phyloP scores from a whole-genome alignment of 108 stramenopile genomes.

The Parietichytrium sp. region DNA sequence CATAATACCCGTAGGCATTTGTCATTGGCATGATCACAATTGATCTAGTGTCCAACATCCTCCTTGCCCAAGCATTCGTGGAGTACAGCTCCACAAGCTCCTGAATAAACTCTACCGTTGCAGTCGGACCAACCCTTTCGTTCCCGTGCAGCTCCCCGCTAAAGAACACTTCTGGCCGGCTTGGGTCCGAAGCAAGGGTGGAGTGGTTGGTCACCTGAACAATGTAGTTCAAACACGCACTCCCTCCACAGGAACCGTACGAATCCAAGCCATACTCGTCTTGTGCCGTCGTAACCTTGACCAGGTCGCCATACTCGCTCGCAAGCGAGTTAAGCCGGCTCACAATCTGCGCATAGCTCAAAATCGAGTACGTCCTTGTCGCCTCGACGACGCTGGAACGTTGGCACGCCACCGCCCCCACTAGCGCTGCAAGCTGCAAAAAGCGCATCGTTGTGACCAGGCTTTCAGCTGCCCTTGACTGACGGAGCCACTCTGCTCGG shows the following conservation, averaged over 20 bases:
- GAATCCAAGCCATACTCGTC: slow-evolving; percentile 10
- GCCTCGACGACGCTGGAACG: too few species aligned
- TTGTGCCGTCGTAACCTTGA: background rate
- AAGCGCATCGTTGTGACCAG: too few species aligned
- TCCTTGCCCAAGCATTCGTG: slow-evolving; percentile 69
- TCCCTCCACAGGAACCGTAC: background rate
- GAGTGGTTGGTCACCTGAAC: background rate
- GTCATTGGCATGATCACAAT: slow-evolving; percentile 76
- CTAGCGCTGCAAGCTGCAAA: too few species aligned
- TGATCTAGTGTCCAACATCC: slow-evolving; percentile 72
- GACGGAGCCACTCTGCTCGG: too few species aligned
- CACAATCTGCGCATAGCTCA: slow-evolving; percentile 1
- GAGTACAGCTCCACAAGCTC: slow-evolving; percentile 67
- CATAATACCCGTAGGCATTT: slow-evolving; percentile 75
- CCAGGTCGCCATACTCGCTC: background rate
- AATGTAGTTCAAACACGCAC: background rate
- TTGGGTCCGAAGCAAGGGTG: background rate
- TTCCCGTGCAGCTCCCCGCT: slow-evolving; percentile 87
- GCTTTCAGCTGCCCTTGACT: too few species aligned
- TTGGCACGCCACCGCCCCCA: too few species aligned
- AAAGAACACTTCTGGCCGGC: slow-evolving; percentile 79
- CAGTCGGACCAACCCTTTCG: slow-evolving; percentile 82
- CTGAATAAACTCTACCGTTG: slow-evolving; percentile 59
- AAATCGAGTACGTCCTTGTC: too few species aligned
- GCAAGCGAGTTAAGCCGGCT: background rate